Base-by-base conservation (phyloP, 2,329 filamentous ascomycete species). In the Parascedosporium putredinis region DNA sequence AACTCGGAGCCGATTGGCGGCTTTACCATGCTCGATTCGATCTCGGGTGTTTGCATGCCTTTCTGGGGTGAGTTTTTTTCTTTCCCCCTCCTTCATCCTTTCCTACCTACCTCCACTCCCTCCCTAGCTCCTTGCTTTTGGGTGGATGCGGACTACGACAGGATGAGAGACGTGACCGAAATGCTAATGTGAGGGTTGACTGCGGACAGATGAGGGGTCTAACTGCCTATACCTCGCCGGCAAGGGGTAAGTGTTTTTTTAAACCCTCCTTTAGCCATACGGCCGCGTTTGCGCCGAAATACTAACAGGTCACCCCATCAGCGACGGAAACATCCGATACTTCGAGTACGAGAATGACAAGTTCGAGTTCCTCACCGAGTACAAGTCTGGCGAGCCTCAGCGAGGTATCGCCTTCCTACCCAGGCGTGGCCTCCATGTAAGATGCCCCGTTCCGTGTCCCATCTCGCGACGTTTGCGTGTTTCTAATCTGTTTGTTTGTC, bases 331-430 rank as follows among this genome's bases (percentile, higher is more conserved):
- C 69, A 98, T 98, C 63, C 90, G 93, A 55, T 98, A 98, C 76
- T 98, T 87, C 66, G 93, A 98, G 69, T 95, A 94, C 62, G 87
- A 94, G 64, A 95, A 97, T 69, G 91, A 97, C 75, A 96, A 96
- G 69, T 96, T 98, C 64, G 91, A 98, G 69, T 95, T 87, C 68
- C 73, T 98, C 50, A 94, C 89, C 55, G 91, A 97, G 66, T 93
- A 97, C 77, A 95, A 96, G 70, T 97, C 93, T n/a, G 73, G 76
- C 34, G 93, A 98, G 56, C 91, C 93, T 27, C 93, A 98, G 71
- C 82, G 93, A 63, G 93, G 93, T 59, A 78, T 98, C 59, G 93
- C 88, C 29, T 97, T 98, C 67, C 69, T 97, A 63, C 93, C 93
- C 49, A 91, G 95, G 69, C 87, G 93, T 55, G 93, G 91, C 55